Percentiles rank a stretch among this genome's conserved stretches.
These are phyloP conservation scores for Peronospora belbahrii DNA, from an alignment of 352 stramenopile genomes.

Conservation along the genomic window DNA sequence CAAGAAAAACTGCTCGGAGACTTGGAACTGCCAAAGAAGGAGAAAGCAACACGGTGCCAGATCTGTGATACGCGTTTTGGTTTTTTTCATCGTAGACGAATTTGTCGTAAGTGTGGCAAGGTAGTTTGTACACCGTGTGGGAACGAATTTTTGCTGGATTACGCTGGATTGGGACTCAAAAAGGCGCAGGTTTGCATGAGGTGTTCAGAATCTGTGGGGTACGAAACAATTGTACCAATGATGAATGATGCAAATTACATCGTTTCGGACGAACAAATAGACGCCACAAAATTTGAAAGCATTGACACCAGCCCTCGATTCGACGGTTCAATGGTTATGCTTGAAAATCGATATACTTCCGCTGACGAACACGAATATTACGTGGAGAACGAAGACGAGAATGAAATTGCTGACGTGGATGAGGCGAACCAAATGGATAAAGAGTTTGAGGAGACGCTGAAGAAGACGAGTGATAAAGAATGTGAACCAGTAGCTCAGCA, in stretches of 20 bases:
- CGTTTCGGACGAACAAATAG: constrained; percentile 2
- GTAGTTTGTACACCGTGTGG: constrained; percentile 61
- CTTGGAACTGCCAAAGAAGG: constrained; percentile 50
- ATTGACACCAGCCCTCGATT: constrained; percentile 31
- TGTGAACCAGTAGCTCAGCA: neutral
- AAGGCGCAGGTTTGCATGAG: constrained; percentile 65
- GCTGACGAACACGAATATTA: constrained; percentile 58
- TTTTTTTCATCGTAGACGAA: constrained; percentile 53
- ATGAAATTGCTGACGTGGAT: constrained; percentile 45
- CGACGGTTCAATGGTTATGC: constrained; percentile 24
- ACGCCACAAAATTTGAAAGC: constrained; percentile 12
- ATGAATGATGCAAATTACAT: constrained; percentile 8
- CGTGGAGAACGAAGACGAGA: constrained; percentile 38
- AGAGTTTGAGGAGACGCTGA: constrained; percentile 43
- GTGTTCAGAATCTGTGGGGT: constrained; percentile 45
- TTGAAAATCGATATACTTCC: constrained; percentile 30
- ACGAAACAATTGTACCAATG: constrained; percentile 18
- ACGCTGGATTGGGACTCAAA: constrained; percentile 35
- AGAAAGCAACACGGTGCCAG: constrained; percentile 36
- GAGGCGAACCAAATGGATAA: constrained; percentile 59
- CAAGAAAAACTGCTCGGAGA: constrained; percentile 48
- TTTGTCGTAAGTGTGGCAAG: constrained; percentile 70
- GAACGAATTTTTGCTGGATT: constrained; percentile 42
- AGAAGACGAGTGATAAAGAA: constrained; percentile 11
- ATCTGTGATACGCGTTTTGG: constrained; percentile 46